Conservation (phyloP, 495 filamentous ascomycete genomes). For the Lasiosphaeris hirsuta region DNA sequence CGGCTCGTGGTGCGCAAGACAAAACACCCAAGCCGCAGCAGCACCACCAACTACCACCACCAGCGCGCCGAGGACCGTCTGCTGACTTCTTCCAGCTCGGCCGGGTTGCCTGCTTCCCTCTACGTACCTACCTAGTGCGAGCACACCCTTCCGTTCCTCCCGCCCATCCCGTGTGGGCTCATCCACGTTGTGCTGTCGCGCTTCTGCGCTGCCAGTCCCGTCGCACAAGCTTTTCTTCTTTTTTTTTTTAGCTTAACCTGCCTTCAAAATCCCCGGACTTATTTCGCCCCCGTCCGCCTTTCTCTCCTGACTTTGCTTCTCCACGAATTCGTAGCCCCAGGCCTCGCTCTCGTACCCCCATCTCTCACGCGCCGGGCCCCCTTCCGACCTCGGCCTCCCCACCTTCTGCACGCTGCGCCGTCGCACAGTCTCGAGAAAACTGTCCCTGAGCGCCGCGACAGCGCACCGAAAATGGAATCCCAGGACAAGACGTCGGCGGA, state of each 20-base stretch:
- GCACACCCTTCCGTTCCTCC: too few species aligned
- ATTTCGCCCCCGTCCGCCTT: neutral
- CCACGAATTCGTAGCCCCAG: too few species aligned
- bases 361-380: too few species aligned
- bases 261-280: neutral
- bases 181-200: neutral
- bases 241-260: neutral
- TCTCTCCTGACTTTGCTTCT: slow-evolving; percentile 1
- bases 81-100: neutral
- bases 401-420: too few species aligned
- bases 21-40: neutral
- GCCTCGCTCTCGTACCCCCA: too few species aligned
- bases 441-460: too few species aligned
- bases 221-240: neutral
- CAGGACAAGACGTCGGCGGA: slow-evolving; percentile 20
- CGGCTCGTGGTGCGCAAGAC: neutral
- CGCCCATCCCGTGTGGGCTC: too few species aligned
- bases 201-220: neutral
- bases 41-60: too few species aligned
- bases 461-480: slow-evolving; percentile 17
- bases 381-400: too few species aligned
- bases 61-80: neutral
- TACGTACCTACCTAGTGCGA: neutral
- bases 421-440: too few species aligned
- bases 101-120: neutral